Conservation (phyloP, 2,329 filamentous ascomycete species). For the Aspergillus sp. region DNA sequence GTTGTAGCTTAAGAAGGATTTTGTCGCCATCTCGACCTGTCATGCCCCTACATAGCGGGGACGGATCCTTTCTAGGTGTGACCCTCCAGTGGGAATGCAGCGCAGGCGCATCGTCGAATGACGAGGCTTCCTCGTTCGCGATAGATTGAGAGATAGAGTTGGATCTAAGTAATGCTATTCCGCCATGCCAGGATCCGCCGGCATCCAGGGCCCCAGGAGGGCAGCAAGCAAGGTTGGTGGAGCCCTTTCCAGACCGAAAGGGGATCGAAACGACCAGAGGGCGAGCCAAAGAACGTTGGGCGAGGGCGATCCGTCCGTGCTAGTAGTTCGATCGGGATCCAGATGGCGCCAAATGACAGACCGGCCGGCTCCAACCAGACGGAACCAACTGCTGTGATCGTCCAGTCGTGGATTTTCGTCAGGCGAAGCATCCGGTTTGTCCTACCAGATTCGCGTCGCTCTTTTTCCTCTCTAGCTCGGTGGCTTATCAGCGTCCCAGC, state of each 20-base stretch:
- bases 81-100: conserved; percentile 9
- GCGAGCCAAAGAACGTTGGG: conserved; percentile 11
- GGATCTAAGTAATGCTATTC: conserved; percentile 18
- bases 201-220: conserved; percentile 8
- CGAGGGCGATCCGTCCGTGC: conserved; percentile 17
- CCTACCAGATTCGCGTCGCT: background rate
- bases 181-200: conserved; percentile 15
- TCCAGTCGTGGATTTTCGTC: background rate
- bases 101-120: conserved; percentile 15
- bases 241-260: conserved; percentile 8
- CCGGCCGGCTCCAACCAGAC: background rate
- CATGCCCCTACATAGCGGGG: conserved; percentile 17
- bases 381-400: background rate
- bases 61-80: conserved; percentile 9
- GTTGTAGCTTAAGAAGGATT: conserved; percentile 17
- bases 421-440: background rate
- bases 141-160: conserved; percentile 24
- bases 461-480: background rate
- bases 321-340: conserved; percentile 14
- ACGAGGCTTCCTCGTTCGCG: conserved; percentile 16
- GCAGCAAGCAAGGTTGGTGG: conserved; percentile 18
- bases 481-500: background rate
- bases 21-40: conserved; percentile 17
- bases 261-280: conserved; percentile 1
- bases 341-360: conserved; percentile 12